A percentile compares a stretch with the other conserved stretches of the same genome.
phyloP scores from a whole-genome alignment of 2,329 filamentous ascomycete species.

The Sporothrix luriei region DNA sequence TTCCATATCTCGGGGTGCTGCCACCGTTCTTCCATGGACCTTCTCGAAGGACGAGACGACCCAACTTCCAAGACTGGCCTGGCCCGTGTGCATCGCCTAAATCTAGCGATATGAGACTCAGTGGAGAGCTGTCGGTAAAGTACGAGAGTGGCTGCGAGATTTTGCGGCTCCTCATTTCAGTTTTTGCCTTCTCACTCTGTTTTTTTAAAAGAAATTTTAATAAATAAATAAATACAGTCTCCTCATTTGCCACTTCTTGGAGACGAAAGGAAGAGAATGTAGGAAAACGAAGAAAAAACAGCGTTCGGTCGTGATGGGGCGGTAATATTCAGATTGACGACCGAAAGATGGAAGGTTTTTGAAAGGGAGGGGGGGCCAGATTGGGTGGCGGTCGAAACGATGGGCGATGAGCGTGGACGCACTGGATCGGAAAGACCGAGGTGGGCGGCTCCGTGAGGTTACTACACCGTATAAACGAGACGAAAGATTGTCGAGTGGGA shows the following conservation, averaged over 20 bases:
- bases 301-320: background rate
- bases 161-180: background rate
- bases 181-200: no score
- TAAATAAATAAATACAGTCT: background rate
- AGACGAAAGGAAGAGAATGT: background rate
- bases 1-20: background rate
- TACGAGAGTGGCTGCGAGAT: slow-evolving; percentile 1
- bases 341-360: background rate
- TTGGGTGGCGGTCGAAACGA: background rate
- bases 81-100: background rate
- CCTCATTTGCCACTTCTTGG: slow-evolving; percentile 1
- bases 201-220: no score
- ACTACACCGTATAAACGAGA: background rate
- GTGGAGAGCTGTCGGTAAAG: background rate
- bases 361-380: no score
- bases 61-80: no score
- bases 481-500: background rate
- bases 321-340: background rate
- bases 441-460: background rate
- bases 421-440: slow-evolving; percentile 6
- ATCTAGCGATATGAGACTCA: background rate
- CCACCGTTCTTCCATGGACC: slow-evolving; percentile 31
- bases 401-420: slow-evolving; percentile 6
- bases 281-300: background rate
- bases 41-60: slow-evolving; percentile 31